Evolutionary conservation across 176 grass and related monocot species (phyloP), one percentile per base, ranked within the genome.

Genomic region (Carex pumila): DNA sequence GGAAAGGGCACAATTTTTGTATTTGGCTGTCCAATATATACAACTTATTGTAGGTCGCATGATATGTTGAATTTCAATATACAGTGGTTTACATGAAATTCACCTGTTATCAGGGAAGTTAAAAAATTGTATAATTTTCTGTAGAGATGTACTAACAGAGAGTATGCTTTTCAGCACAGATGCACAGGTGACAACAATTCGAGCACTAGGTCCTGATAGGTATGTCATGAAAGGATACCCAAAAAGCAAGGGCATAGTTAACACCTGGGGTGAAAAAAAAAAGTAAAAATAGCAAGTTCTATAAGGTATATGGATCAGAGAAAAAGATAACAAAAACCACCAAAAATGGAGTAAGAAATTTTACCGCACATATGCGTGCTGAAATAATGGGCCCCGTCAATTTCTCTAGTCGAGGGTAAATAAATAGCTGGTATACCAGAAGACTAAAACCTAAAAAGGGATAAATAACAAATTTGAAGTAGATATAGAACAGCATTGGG

Each of bases 191-290:
- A 94, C 81, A 30, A 85, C 73, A 30, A 91, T 25, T 59, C 31
- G 60, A 74, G 94, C 92, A 83, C 19, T 66, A 81, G 90, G 1
- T 87, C 94, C 92, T 29, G 88, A 90, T 71, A 98, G 64, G 54
- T 89, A 71, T 49, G 95, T 84, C 88, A 98, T 90, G 65, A 90
- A 98, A 29, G 95, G 88, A 79, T 89, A 98, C 71, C 87, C 88
- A 10, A 84, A 87, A 88, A 98, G 91, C 86, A 98, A 84, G 15
- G 89, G 92, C 45, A 98, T 67, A 43, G 88, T 84, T 68, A 98
- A 86, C 72, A 90, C 66, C 92, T 98, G 91, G 85, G 25, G 25
- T 25, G 25, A 86, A 13, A 87, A 86, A 85, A 13, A 87, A 61
- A 79, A 29, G 12, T 82, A 72, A 88, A 81, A 74, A 15, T 45